Evolutionary conservation across 2,329 filamentous ascomycete species (phyloP).

Genomic region (Aspergillus unguis): DNA sequence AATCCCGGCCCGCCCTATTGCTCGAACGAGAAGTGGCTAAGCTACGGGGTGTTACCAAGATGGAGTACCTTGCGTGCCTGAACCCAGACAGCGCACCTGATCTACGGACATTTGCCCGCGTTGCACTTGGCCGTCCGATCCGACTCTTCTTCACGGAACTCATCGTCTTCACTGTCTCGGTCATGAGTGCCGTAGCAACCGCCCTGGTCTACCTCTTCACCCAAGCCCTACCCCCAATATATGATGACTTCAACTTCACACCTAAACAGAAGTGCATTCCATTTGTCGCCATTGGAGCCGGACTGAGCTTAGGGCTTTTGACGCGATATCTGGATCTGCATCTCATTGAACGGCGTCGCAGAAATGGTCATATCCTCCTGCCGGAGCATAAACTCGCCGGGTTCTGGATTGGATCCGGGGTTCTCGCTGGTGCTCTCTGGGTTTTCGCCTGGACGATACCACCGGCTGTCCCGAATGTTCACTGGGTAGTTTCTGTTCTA

Average conservation of each 20-base stretch:
- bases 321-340: conserved; percentile 42
- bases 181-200: conserved; percentile 45
- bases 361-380: conserved; percentile 20
- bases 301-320: conserved; percentile 39
- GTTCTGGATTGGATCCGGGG: conserved; percentile 46
- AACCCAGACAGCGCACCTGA: conserved; percentile 43
- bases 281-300: conserved; percentile 35
- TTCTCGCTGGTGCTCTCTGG: conserved; percentile 45
- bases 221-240: conserved; percentile 43
- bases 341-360: conserved; percentile 26
- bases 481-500: conserved; percentile 40
- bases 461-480: conserved; percentile 29
- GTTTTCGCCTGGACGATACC: conserved; percentile 49
- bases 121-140: conserved; percentile 42
- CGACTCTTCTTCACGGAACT: conserved; percentile 48
- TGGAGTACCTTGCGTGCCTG: conserved; percentile 25
- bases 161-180: conserved; percentile 43
- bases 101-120: conserved; percentile 35
- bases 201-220: conserved; percentile 51
- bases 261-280: conserved; percentile 34
- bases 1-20: conserved; percentile 46
- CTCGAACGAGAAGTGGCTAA: conserved; percentile 35
- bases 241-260: conserved; percentile 33
- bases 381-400: conserved; percentile 49
- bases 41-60: conserved; percentile 27